phyloP scores from a whole-genome alignment of 2,329 filamentous ascomycete genomes.

The Fusarium oligoseptatum region DNA sequence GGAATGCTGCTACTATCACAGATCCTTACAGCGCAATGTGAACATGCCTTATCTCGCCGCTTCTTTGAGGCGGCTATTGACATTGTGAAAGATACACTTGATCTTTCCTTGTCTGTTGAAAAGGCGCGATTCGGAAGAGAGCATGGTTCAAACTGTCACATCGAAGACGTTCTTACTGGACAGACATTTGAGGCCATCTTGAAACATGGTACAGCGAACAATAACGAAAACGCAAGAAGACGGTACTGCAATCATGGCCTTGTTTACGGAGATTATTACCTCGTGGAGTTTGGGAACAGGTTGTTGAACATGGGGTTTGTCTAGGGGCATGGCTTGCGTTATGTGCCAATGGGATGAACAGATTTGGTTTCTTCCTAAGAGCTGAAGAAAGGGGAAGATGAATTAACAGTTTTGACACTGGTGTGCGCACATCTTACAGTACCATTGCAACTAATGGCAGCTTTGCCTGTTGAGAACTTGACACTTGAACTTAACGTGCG shows the following conservation, averaged over 20 bases:
- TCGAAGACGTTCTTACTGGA: background rate
- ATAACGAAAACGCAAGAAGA: slow-evolving; percentile 47
- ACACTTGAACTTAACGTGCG: no score
- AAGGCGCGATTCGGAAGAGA: slow-evolving; percentile 31
- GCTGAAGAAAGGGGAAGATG: no score
- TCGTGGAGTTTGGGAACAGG: slow-evolving; percentile 61
- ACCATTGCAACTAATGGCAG: no score
- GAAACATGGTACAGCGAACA: slow-evolving; percentile 51
- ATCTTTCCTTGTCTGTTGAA: slow-evolving; percentile 46
- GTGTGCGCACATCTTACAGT: no score
- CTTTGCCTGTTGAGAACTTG: no score
- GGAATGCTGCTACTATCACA: slow-evolving; percentile 53
- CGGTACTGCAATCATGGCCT: slow-evolving; percentile 55
- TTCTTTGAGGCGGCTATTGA: slow-evolving; percentile 47
- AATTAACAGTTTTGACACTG: no score
- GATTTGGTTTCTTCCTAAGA: no score
- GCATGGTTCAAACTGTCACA: background rate
- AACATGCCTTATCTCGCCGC: slow-evolving; percentile 28
- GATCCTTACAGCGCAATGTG: slow-evolving; percentile 6
- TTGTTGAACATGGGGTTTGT: slow-evolving; percentile 46
- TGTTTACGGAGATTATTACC: slow-evolving; percentile 64
- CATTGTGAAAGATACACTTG: slow-evolving; percentile 49
- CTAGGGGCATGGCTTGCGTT: no score
- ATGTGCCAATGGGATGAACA: no score
- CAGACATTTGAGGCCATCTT: slow-evolving; percentile 48